Conservation (phyloP, 2,329 filamentous ascomycete species). For the Aspergillus ochraceoroseus region DNA sequence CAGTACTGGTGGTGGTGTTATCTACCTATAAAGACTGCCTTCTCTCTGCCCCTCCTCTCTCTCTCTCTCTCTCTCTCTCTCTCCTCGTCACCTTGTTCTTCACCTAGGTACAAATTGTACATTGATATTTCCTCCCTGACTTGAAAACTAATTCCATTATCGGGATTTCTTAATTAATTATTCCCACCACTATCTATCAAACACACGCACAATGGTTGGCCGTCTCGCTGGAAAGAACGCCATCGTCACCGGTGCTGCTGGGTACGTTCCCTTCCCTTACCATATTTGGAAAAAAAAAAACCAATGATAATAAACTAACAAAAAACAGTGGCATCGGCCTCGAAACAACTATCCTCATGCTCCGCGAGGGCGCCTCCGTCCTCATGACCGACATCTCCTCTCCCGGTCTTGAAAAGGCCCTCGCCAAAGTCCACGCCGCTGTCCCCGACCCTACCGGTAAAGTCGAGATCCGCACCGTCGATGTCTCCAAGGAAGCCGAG, state of each 20-base stretch:
- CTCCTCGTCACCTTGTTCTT: no score
- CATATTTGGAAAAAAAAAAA: not conserved
- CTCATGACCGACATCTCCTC: constrained; percentile 79
- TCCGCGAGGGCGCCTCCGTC: constrained; percentile 77
- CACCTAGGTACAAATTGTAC: no score
- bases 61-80: no score
- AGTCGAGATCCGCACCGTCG: constrained; percentile 41
- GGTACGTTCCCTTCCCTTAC: constrained; percentile 3
- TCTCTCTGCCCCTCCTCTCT: no score
- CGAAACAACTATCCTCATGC: constrained; percentile 84
- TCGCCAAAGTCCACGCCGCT: constrained; percentile 68
- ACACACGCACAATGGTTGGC: constrained; percentile 15
- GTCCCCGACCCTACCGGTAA: constrained; percentile 48
- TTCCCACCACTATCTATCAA: not conserved
- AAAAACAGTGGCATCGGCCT: constrained; percentile 73
- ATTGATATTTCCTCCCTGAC: no score
- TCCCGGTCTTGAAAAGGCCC: constrained; percentile 70
- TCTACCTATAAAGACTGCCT: no score
- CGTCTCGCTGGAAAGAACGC: constrained; percentile 21
- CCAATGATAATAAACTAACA: not conserved
- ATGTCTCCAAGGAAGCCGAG: constrained; percentile 80
- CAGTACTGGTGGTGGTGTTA: no score
- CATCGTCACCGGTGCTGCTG: constrained; percentile 19
- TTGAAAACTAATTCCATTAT: no score
- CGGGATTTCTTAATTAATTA: no score